Evolutionary conservation across 225 moss, liverwort and hornwort genomes (phyloP).

Genomic region (Sphagnum tenellum): DNA sequence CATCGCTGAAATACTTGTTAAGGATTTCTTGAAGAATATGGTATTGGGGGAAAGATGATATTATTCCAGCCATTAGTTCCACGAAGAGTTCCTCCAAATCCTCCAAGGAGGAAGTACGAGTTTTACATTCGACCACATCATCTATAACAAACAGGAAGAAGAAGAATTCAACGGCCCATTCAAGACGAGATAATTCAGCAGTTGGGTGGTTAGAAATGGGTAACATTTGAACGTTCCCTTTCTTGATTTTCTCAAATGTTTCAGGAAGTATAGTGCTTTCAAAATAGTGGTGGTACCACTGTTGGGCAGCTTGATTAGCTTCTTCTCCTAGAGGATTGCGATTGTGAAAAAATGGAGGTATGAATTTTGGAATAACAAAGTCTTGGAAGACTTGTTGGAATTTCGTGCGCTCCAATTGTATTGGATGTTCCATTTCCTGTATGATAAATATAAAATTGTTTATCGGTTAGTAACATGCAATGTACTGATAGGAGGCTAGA

Average conservation of each 20-base stretch:
- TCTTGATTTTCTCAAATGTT: not conserved
- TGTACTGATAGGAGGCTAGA: too few species aligned
- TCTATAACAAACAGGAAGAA: conserved; percentile 6
- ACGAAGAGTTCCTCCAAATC: not conserved
- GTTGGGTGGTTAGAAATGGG: not conserved
- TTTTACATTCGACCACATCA: conserved; percentile 5
- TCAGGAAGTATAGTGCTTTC: not conserved
- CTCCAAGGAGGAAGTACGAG: not conserved
- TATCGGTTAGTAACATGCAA: too few species aligned
- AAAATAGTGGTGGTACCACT: conserved; percentile 6
- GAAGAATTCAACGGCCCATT: not conserved
- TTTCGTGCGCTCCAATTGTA: too few species aligned
- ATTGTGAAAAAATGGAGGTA: conserved; percentile 1
- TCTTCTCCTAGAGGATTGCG: not conserved
- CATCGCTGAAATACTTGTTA: not conserved
- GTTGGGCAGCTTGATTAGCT: not conserved
- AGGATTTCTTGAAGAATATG: conserved; percentile 3
- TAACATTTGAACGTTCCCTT: not conserved
- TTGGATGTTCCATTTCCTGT: too few species aligned
- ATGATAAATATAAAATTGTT: too few species aligned
- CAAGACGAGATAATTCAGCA: not conserved
- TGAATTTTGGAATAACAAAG: conserved; percentile 4
- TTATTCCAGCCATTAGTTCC: conserved; percentile 3
- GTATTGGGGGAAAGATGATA: conserved; percentile 8
- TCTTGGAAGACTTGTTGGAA: not conserved